Evolutionary conservation across 768 basidiomycete genomes (phyloP).

Genomic region (Boletus rubescentipes): DNA sequence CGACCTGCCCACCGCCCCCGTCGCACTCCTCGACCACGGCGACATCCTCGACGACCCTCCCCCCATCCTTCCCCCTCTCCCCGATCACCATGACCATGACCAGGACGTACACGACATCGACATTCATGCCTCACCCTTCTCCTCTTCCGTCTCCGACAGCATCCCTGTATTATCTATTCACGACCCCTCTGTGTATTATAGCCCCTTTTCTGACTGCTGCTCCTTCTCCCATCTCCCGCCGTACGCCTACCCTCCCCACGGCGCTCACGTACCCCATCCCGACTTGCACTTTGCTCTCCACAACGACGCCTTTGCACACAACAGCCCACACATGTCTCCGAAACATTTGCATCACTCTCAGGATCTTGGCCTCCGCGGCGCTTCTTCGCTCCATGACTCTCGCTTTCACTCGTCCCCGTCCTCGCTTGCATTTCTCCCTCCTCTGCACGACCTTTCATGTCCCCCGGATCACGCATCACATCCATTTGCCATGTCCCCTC

Average conservation of each 20-base stretch:
- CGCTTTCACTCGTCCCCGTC: conserved; percentile 29
- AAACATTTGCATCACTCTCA: conserved; percentile 30
- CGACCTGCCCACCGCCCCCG: conserved; percentile 22
- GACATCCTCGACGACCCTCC: conserved; percentile 20
- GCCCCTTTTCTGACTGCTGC: conserved; percentile 26
- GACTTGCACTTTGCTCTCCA: conserved; percentile 31
- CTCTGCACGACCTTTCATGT: conserved; percentile 27
- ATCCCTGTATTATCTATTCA: conserved; percentile 36
- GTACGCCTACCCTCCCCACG: conserved; percentile 29
- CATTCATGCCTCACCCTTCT: conserved; percentile 29
- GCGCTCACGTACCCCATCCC: conserved; percentile 24
- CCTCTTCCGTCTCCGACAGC: conserved; percentile 15
- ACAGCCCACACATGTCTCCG: conserved; percentile 25
- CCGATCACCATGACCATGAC: conserved; percentile 27
- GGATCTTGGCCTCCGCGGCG: conserved; percentile 18
- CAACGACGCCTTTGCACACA: conserved; percentile 22
- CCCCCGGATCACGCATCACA: conserved; percentile 15
- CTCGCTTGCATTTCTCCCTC: conserved; percentile 24
- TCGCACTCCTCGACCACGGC: conserved; percentile 15
- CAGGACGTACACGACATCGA: conserved; percentile 33
- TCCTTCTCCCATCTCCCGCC: conserved; percentile 22
- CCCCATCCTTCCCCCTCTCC: conserved; percentile 14
- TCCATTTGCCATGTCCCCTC: conserved; percentile 21
- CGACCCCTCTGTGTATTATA: conserved; percentile 34
- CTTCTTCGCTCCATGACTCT: conserved; percentile 25